Conservation (phyloP, 208 protist genomes). For the Acanthamoeba lenticulata region DNA sequence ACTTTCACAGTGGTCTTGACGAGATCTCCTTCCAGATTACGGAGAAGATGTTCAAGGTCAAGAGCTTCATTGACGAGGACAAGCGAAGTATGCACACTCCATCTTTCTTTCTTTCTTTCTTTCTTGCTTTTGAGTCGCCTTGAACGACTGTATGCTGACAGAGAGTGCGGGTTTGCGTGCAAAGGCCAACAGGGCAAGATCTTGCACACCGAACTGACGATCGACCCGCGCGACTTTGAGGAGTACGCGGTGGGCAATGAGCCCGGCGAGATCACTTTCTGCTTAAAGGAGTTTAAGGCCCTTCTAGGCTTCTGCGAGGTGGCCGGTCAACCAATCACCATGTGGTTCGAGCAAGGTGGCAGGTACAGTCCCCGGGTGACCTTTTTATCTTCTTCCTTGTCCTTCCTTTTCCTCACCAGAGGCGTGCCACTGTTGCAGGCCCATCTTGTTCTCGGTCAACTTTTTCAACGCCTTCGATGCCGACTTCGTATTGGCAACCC, state of each 20-base stretch:
- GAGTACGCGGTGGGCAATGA: conserved; percentile 3
- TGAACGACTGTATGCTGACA: too few relatives aligned
- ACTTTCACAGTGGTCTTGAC: conserved; percentile 28
- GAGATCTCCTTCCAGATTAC: conserved; percentile 5
- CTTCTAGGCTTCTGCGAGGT: conserved; percentile 23
- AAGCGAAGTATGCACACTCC: conserved; percentile 61
- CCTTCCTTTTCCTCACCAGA: too few relatives aligned
- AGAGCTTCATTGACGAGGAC: conserved; percentile 44
- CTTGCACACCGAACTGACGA: conserved; percentile 18
- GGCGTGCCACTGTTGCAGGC: background rate
- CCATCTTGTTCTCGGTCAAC: conserved; percentile 40
- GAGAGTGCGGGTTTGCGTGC: too few relatives aligned
- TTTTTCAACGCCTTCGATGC: conserved; percentile 12
- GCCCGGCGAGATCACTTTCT: conserved; percentile 28
- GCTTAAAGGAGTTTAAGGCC: conserved; percentile 52
- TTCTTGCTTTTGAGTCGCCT: too few relatives aligned
- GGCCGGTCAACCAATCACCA: background rate
- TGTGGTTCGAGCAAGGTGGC: conserved; percentile 39
- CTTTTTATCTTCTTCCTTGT: too few relatives aligned
- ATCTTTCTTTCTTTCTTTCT: too few relatives aligned
- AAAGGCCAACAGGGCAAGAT: background rate
- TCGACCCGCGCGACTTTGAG: conserved; percentile 14
- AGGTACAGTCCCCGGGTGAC: too few relatives aligned
- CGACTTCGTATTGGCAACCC: conserved; percentile 17
- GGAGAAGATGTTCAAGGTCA: conserved; percentile 14